Percentiles rank a stretch among this genome's conserved stretches.
These are phyloP conservation scores for Ambrosiella xylebori DNA, from an alignment of 2,329 filamentous ascomycete species.

Conservation along the genomic window DNA sequence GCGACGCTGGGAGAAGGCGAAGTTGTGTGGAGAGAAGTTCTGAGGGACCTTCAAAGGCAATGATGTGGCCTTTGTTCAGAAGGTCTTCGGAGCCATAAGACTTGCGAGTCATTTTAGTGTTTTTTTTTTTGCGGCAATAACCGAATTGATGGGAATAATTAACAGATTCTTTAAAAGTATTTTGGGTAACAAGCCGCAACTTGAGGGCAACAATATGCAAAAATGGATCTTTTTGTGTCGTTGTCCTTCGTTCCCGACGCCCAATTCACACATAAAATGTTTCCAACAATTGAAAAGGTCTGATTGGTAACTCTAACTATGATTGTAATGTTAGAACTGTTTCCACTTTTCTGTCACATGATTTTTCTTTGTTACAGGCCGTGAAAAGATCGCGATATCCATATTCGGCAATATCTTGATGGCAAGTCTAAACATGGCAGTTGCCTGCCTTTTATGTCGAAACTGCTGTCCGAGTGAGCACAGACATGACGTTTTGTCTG, in stretches of 20 bases:
- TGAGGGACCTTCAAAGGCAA: constrained; percentile 42
- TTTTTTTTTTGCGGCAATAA: background rate
- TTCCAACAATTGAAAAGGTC: too few relatives aligned
- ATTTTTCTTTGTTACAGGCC: too few relatives aligned
- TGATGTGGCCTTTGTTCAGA: constrained; percentile 29
- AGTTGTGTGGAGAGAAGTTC: constrained; percentile 41
- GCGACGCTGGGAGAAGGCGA: constrained; percentile 39
- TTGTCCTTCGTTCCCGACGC: too few relatives aligned
- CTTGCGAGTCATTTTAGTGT: constrained; percentile 31
- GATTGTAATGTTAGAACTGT: too few relatives aligned
- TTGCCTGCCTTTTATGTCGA: background rate
- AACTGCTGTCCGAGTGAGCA: background rate
- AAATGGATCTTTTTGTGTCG: too few relatives aligned
- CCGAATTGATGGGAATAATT: too few relatives aligned
- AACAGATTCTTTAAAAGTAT: too few relatives aligned
- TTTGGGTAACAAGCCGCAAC: too few relatives aligned
- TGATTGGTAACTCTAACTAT: too few relatives aligned
- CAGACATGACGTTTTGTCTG: background rate
- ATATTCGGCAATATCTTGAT: background rate
- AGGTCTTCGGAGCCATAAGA: constrained; percentile 5
- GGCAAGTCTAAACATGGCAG: background rate
- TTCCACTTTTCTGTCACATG: too few relatives aligned
- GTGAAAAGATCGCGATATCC: background rate
- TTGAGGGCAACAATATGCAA: too few relatives aligned
- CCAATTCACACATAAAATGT: too few relatives aligned